Base-by-base conservation (phyloP, 1,284 basidiomycete species). In the Ustilago nuda region DNA sequence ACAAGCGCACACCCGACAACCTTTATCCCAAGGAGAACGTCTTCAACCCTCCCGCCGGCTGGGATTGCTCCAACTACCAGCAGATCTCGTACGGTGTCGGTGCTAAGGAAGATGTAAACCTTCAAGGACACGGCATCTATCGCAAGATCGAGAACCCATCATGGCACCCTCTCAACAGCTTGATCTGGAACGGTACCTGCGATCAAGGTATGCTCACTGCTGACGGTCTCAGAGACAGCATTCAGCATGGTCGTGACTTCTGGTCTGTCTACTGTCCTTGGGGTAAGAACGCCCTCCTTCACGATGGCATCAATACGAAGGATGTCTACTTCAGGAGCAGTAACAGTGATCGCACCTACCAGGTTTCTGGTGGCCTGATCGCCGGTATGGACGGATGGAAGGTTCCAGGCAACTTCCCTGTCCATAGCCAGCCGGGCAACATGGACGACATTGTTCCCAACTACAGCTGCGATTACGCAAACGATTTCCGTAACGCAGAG, bases 151-250 rank as follows among this genome's bases (percentile, higher is more conserved):
- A 80, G 48, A 87, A 86, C 45, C 88, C 88, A 1, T 69, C 85
- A 6, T 82, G 85, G 86, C 88, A 90, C 64, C 88, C 89, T 1
- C 89, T 90, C 69, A 83, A 87, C 33, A 82, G 79, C n/a, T 84
- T 87, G 59, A 87, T 90, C n/a, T 90, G 89, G 89, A 86, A 88
- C 45, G 90, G 89, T 6, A 89, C 88, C 2, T 90, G 89, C 78
- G 89, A 90, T 75, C 71, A 86, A 15, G 90, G 90, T 32, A 89
- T 89, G 74, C 86, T 90, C 41, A 90, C 89, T 0, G 81, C 84
- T 1, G 89, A 82, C 23, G 89, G 89, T 1, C 79, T 90, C 19
- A 82, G 87, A 32, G 89, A 90, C 65, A 86, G 88, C 8, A 79
- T 88, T 54, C 81, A 83, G 52, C 90, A 90, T 70, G 89, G 89